Evolutionary conservation across 1,284 basidiomycete genomes (phyloP).

Genomic region (Microstroma glucosiphilum): DNA sequence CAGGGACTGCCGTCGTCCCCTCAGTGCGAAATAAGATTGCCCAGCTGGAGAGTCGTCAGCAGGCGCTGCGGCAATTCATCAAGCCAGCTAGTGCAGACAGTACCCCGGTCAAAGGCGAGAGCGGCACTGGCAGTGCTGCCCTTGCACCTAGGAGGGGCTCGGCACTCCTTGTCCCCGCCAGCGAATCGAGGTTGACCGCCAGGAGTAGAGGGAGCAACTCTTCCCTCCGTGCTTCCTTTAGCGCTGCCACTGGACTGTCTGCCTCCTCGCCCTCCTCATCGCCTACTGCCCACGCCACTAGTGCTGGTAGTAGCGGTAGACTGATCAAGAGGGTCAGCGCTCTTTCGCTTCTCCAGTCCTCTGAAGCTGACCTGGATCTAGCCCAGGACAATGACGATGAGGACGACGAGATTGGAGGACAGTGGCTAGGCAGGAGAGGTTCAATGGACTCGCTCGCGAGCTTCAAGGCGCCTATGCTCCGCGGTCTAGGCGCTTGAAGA

Average conservation of each 20-base stretch:
- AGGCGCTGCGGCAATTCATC: constrained; percentile 29
- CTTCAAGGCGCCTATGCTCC: constrained; percentile 31
- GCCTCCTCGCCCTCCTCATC: no score
- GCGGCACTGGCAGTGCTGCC: not conserved
- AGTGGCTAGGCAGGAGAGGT: not conserved
- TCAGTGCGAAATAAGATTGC: constrained; percentile 46
- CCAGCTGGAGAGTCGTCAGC: constrained; percentile 29
- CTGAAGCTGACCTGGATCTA: no score
- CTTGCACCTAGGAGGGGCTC: not conserved
- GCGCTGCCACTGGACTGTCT: not conserved
- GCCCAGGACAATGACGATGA: not conserved
- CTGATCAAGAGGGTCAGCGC: no score
- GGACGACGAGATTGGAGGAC: not conserved
- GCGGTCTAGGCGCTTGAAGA: not conserved
- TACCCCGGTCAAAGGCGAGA: not conserved
- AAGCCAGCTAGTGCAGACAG: not conserved
- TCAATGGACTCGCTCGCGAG: not conserved
- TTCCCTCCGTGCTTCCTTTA: not conserved
- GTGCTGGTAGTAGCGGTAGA: no score
- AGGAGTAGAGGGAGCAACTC: not conserved
- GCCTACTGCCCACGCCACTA: no score
- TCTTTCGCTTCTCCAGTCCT: no score
- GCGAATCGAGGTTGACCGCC: not conserved
- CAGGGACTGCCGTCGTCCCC: constrained; percentile 25
- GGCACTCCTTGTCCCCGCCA: not conserved